phyloP scores from a whole-genome alignment of 345 rosid species.

The Gossypium longicalyx region DNA sequence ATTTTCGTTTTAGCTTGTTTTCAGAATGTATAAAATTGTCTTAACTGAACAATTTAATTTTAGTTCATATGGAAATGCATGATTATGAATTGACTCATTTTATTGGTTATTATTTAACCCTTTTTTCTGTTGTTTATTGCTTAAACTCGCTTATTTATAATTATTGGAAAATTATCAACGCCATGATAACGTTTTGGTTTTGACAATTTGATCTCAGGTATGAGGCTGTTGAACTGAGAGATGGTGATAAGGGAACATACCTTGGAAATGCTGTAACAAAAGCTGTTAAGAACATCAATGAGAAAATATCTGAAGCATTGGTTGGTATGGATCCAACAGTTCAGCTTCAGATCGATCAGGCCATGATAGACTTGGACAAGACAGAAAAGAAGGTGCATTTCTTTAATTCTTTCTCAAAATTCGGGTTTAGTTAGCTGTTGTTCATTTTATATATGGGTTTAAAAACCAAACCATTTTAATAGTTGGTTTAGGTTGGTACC shows the following conservation, averaged over 20 bases:
- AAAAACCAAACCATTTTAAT: not conserved
- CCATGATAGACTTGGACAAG: constrained; percentile 95
- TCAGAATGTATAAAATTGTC: not conserved
- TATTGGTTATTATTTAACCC: not conserved
- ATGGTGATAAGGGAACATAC: constrained; percentile 87
- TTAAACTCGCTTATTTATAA: not conserved
- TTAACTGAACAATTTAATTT: not conserved
- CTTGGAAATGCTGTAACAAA: constrained; percentile 86
- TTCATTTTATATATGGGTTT: not conserved
- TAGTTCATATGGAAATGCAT: not conserved
- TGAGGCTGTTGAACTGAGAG: constrained; percentile 90
- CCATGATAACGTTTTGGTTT: not conserved
- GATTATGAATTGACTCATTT: not conserved
- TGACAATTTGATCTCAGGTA: constrained; percentile 44
- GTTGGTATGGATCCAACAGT: constrained; percentile 94
- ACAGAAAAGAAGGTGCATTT: constrained; percentile 79
- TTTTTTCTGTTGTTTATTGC: not conserved
- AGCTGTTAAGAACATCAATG: constrained; percentile 90
- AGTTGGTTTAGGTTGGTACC: not conserved
- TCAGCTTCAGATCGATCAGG: constrained; percentile 91
- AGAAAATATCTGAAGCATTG: constrained; percentile 76
- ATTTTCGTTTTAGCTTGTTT: not conserved
- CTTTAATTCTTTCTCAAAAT: not conserved
- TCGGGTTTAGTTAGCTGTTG: not conserved
- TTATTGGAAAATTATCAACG: not conserved